A percentile compares a stretch with the other conserved stretches of the same genome.
Evolutionary conservation across 495 filamentous ascomycete species (phyloP).

Genomic region (Aspergillus taichungensis): DNA sequence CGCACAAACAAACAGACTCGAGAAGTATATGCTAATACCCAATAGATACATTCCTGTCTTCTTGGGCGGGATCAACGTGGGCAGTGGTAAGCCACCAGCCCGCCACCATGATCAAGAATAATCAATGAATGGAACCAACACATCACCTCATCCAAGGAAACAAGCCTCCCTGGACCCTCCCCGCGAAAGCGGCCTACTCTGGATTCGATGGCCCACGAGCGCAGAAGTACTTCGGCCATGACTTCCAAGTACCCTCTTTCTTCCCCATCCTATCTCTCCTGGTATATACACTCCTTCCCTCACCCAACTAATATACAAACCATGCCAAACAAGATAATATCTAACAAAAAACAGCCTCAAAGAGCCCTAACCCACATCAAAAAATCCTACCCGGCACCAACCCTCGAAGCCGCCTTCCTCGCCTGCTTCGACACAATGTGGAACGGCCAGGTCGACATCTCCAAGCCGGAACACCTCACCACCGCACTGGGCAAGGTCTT

Average conservation of each 20-base stretch:
- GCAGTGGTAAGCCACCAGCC: constrained; percentile 39
- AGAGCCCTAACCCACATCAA: constrained; percentile 60
- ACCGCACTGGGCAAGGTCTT: constrained; percentile 27
- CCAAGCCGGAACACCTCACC: constrained; percentile 33
- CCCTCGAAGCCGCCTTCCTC: constrained; percentile 36
- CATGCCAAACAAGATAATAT: not conserved
- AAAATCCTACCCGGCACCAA: constrained; percentile 27
- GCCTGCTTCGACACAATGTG: constrained; percentile 40
- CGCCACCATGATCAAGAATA: not conserved
- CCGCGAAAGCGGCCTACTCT: constrained; percentile 54
- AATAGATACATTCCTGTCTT: constrained; percentile 59
- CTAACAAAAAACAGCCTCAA: constrained; percentile 39
- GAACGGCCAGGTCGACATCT: constrained; percentile 38
- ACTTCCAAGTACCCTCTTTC: constrained; percentile 35
- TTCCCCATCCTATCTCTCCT: constrained; percentile 45
- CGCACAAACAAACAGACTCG: too few relatives aligned
- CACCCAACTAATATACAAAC: not conserved
- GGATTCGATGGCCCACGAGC: constrained; percentile 47
- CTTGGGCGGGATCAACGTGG: constrained; percentile 62
- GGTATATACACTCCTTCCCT: constrained; percentile 11
- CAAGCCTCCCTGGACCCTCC: constrained; percentile 62
- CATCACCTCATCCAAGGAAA: constrained; percentile 41
- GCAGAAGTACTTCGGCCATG: constrained; percentile 41
- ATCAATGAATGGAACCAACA: not conserved
- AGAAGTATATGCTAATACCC: not conserved